Base-by-base conservation (phyloP, 257 asterid species). In the Solanum bulbocastanum region DNA sequence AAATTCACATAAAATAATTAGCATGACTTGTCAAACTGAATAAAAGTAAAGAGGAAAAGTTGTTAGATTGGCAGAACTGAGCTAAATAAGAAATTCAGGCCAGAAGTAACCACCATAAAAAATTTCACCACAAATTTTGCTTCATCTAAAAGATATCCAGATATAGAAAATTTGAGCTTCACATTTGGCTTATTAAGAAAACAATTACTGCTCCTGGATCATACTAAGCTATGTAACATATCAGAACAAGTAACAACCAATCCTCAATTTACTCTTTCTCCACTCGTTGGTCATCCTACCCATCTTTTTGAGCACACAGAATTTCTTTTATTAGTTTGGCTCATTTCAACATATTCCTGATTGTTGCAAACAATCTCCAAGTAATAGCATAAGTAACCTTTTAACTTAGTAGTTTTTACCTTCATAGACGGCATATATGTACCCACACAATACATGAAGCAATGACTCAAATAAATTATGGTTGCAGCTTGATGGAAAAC, bases 1-100 rank as follows among this genome's bases (percentile, higher is more conserved):
- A 44, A 85, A 87, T 37, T 52, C 83, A 88, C 95, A 87, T 84
- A 96, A 96, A 95, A 94, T 89, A 94, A 82, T 82, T 49, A 23
- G 69, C 69, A 6, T 49, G 40, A 62, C 30, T 82, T 82, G 6
- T 46, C 85, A 23, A 82, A 82, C 30, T 40, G 18, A 35, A 4
- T 79, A 79, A 5, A 30, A 18, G 0, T 22, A 18, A 81, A 27
- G 27, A 42, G 39, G 25, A 46, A 15, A 46, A 22, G 42, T 42
- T 46, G 36, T 46, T 20, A 81, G 27, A 81, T 46, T 30, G 37
- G 27, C 68, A 15, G 36, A 30, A 16, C 68, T 42, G n/a, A 44
- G 27, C 66, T 27, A 46, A 44, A 16, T 27, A 27, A 46, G 85
- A 46, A 81, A 46, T 44, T 44, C 37, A 81, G 85, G 68, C 25